These are phyloP conservation scores for Cercospora nicotianae DNA, from an alignment of 2,329 filamentous ascomycete genomes.

Conservation along the genomic window DNA sequence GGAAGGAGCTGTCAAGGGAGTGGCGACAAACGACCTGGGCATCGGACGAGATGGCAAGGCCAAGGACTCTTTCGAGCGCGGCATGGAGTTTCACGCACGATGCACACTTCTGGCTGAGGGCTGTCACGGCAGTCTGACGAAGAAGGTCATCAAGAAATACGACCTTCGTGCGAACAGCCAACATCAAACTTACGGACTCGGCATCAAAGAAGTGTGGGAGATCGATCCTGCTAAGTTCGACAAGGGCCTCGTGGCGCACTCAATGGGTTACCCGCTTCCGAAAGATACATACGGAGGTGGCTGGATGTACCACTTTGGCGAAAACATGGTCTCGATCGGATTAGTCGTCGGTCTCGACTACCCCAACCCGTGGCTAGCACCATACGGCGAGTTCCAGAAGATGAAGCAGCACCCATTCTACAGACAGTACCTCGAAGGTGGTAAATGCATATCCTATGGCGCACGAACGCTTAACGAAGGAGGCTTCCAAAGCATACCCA, in stretches of 20 bases:
- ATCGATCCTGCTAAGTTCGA: conserved; percentile 89
- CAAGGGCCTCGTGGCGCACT: conserved; percentile 81
- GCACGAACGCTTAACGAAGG: conserved; percentile 90
- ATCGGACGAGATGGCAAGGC: conserved; percentile 77
- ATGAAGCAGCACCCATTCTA: conserved; percentile 98
- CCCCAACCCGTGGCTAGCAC: conserved; percentile 91
- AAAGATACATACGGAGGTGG: conserved; percentile 91
- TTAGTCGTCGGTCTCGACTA: conserved; percentile 94
- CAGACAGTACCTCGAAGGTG: conserved; percentile 81
- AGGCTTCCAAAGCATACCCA: conserved; percentile 96
- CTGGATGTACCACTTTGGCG: conserved; percentile 99
- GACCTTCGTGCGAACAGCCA: conserved; percentile 85
- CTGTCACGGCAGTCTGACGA: conserved; percentile 91
- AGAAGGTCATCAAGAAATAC: conserved; percentile 93
- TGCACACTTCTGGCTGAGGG: conserved; percentile 92
- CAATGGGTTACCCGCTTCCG: conserved; percentile 87
- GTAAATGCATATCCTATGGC: conserved; percentile 96
- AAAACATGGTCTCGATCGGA: conserved; percentile 90
- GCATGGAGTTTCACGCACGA: conserved; percentile 96
- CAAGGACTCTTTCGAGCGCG: conserved; percentile 88
- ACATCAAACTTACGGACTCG: conserved; percentile 91
- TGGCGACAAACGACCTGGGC: conserved; percentile 93
- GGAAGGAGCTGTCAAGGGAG: conserved; percentile 87
- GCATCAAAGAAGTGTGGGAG: conserved; percentile 97
- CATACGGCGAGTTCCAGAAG: conserved; percentile 96